Conservation (phyloP, 2,329 filamentous ascomycete genomes). For the Pseudogymnoascus pannorum region DNA sequence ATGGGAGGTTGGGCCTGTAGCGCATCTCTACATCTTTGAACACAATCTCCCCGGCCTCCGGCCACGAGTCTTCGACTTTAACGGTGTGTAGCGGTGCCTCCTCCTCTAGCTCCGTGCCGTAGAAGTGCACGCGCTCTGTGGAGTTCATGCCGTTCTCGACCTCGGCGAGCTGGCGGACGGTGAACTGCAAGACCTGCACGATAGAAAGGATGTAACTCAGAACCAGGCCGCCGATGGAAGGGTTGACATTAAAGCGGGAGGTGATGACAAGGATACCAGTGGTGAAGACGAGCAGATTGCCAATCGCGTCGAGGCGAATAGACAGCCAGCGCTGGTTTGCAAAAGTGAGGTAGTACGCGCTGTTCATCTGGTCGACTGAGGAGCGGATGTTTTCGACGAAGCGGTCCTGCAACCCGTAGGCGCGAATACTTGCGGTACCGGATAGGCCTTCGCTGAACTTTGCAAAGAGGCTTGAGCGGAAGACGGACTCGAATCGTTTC, state of each 20-base stretch:
- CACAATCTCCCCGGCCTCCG: conserved; percentile 73
- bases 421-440: conserved; percentile 77
- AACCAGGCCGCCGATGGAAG: conserved; percentile 79
- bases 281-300: conserved; percentile 76
- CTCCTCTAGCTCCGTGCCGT: conserved; percentile 78
- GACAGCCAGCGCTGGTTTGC: conserved; percentile 93
- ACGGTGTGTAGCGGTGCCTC: conserved; percentile 77
- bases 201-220: conserved; percentile 90
- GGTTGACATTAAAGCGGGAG: conserved; percentile 75
- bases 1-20: conserved; percentile 63
- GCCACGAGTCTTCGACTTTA: conserved; percentile 71
- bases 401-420: conserved; percentile 72
- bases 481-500: conserved; percentile 85
- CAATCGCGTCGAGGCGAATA: conserved; percentile 75
- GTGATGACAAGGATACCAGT: conserved; percentile 89
- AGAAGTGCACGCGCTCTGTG: conserved; percentile 85
- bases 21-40: conserved; percentile 74
- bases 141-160: conserved; percentile 98
- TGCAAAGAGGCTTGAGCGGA: conserved; percentile 82
- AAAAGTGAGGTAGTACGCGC: conserved; percentile 90
- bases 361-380: conserved; percentile 84
- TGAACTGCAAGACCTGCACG: conserved; percentile 94
- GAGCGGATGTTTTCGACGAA: conserved; percentile 64
- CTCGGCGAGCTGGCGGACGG: conserved; percentile 85
- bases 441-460: conserved; percentile 85